phyloP scores from a whole-genome alignment of 2,329 filamentous ascomycete species.

The Penicillium sp. region DNA sequence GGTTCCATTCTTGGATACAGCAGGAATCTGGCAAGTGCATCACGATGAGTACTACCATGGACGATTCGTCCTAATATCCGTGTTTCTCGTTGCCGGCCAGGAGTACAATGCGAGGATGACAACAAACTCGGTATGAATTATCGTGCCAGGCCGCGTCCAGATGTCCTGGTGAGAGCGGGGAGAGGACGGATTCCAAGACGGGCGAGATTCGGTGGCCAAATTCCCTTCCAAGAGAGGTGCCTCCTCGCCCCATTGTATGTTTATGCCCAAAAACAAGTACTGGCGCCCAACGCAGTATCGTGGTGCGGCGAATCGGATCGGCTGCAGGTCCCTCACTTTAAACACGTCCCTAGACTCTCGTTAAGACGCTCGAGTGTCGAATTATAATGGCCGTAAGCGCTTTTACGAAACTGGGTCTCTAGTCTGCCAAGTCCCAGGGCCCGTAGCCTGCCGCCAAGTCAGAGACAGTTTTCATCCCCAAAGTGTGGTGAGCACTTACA shows the following conservation, averaged over 20 bases:
- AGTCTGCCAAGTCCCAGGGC: slow-evolving; percentile 27
- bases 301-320: slow-evolving; percentile 14
- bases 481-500: slow-evolving; percentile 26
- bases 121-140: background rate
- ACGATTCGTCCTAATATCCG: background rate
- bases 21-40: background rate
- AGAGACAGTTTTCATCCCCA: slow-evolving; percentile 14
- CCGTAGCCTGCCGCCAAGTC: slow-evolving; percentile 29
- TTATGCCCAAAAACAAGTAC: slow-evolving; percentile 23
- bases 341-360: slow-evolving; percentile 48
- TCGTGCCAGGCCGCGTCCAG: background rate
- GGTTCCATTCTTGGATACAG: background rate
- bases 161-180: background rate
- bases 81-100: background rate
- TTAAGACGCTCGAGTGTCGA: slow-evolving; percentile 48
- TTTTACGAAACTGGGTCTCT: slow-evolving; percentile 32
- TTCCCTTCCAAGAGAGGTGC: slow-evolving; percentile 12
- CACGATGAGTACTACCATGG: background rate
- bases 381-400: slow-evolving; percentile 43
- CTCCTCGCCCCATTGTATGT: slow-evolving; percentile 11
- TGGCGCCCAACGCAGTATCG: slow-evolving; percentile 19
- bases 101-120: background rate
- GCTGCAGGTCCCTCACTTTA: slow-evolving; percentile 25
- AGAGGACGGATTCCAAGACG: slow-evolving; percentile 1
- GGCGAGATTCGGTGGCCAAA: slow-evolving; percentile 4